phyloP scores from a whole-genome alignment of 1,284 basidiomycete genomes.

The Apiotrichum montevideense region DNA sequence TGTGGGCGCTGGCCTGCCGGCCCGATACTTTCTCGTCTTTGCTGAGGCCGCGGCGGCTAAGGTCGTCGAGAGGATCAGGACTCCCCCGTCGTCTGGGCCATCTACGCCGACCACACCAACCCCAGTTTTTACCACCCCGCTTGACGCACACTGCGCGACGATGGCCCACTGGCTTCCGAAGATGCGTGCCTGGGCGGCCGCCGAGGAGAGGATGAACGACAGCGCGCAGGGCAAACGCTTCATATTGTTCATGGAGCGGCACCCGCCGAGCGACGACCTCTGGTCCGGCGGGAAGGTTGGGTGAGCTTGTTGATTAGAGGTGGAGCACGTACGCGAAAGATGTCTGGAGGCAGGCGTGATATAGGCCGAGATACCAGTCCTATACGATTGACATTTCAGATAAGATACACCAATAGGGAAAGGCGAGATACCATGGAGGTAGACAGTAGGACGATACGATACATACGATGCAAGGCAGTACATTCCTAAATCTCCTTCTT shows the following conservation, averaged over 20 bases:
- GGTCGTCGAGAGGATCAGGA: background rate
- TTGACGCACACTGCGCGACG: background rate
- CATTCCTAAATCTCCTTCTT: conserved; percentile 21
- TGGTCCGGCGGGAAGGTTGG: background rate
- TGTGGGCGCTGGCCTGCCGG: background rate
- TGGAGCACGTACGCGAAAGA: too few relatives aligned
- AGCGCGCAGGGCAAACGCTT: background rate
- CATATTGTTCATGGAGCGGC: background rate
- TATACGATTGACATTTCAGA: too few relatives aligned
- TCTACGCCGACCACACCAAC: too few relatives aligned
- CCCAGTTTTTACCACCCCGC: background rate
- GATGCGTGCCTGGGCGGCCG: background rate
- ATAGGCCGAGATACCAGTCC: too few relatives aligned
- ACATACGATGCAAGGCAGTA: background rate
- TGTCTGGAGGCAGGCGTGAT: too few relatives aligned
- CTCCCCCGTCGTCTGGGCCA: background rate
- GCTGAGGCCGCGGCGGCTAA: background rate
- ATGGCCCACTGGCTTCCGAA: background rate
- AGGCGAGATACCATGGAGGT: too few relatives aligned
- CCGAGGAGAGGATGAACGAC: background rate
- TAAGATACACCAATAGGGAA: too few relatives aligned
- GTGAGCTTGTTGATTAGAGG: too few relatives aligned
- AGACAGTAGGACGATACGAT: too few relatives aligned
- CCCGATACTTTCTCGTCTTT: background rate
- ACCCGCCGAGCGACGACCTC: background rate